These are phyloP conservation scores for Claviceps monticola DNA, from an alignment of 2,329 filamentous ascomycete species.

Conservation along the genomic window DNA sequence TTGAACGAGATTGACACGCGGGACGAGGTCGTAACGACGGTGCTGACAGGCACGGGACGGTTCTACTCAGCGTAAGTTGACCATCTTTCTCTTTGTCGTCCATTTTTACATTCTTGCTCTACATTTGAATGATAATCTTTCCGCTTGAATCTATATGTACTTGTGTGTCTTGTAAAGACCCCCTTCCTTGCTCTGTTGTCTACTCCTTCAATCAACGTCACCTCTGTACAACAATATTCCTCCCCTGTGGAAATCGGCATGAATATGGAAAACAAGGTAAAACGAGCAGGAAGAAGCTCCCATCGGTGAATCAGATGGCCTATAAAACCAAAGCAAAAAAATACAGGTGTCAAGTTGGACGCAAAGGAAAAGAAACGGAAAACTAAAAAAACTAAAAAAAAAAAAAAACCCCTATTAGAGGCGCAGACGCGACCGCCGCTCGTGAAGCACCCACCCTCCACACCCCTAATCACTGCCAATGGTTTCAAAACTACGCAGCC, in stretches of 20 bases:
- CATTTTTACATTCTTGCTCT: neutral
- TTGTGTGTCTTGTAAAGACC: too few species aligned
- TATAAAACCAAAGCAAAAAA: neutral
- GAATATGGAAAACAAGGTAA: too few species aligned
- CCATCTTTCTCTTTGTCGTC: neutral
- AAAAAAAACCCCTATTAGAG: slow-evolving; percentile 24
- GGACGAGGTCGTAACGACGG: slow-evolving; percentile 71
- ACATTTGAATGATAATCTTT: too few species aligned
- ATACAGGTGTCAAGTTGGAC: neutral
- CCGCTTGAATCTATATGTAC: too few species aligned
- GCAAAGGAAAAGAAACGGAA: neutral
- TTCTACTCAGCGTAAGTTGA: slow-evolving; percentile 70
- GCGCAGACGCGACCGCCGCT: slow-evolving; percentile 58
- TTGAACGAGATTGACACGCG: slow-evolving; percentile 65
- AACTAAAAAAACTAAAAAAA: neutral
- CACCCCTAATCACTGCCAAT: slow-evolving; percentile 29
- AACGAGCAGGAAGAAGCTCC: too few species aligned
- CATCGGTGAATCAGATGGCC: too few species aligned
- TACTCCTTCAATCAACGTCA: too few species aligned
- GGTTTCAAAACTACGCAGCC: slow-evolving; percentile 59
- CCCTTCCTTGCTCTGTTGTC: too few species aligned
- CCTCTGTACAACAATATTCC: too few species aligned
- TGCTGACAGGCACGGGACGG: slow-evolving; percentile 70
- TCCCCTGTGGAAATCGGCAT: too few species aligned
- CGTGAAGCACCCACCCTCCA: slow-evolving; percentile 26